These are phyloP conservation scores for Jimgerdemannia flammicorona DNA, from an alignment of 192 early-diverging fungal genomes.

Conservation along the genomic window DNA sequence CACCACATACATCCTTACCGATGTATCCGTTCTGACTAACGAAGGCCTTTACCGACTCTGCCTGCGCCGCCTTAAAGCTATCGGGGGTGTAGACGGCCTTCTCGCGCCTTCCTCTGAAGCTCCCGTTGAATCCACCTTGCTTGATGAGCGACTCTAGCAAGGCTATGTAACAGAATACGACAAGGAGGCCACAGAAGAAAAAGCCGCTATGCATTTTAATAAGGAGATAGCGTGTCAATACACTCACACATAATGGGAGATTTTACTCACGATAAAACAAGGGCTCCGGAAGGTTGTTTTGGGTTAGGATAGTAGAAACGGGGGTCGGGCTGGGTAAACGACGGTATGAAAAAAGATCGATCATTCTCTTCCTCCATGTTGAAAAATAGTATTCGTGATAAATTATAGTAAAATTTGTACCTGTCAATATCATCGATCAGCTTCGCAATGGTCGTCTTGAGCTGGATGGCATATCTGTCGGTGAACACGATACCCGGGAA, in stretches of 20 bases:
- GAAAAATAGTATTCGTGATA: too few species aligned
- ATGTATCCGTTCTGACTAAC: neutral
- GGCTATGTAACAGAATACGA: neutral
- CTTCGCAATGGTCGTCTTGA: slow-evolving; percentile 7
- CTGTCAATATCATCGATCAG: slow-evolving; percentile 11
- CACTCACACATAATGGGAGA: neutral
- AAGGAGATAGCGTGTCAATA: neutral
- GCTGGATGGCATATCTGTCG: neutral
- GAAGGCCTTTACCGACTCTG: neutral
- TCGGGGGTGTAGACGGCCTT: neutral
- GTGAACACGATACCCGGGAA: neutral
- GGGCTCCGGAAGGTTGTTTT: neutral
- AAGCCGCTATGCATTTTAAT: too few species aligned
- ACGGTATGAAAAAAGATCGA: neutral
- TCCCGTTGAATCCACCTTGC: neutral
- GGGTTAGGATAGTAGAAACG: neutral
- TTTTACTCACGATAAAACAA: neutral
- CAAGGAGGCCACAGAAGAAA: too few species aligned
- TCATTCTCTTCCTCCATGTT: too few species aligned
- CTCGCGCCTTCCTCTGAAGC: neutral
- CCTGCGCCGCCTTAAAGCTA: neutral
- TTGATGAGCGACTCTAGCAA: neutral
- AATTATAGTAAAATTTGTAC: neutral
- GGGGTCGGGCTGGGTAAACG: neutral
- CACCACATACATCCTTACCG: neutral